Conservation (phyloP, 306 rosid species). For the Hylodesmum podocarpum region DNA sequence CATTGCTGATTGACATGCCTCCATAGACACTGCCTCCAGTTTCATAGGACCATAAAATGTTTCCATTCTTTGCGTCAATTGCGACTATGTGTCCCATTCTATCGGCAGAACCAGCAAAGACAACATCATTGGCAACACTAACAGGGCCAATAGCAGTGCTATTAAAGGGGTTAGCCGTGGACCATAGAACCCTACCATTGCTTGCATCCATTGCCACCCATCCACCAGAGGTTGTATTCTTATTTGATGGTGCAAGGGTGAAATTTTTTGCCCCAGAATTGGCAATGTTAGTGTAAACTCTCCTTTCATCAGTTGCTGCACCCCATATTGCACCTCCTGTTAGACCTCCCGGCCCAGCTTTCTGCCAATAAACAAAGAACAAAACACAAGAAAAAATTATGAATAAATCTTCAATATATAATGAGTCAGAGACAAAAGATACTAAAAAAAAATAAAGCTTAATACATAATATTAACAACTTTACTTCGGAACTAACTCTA, state of each 20-base stretch:
- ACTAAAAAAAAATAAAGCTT: no score
- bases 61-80: constrained; percentile 44
- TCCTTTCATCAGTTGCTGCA: constrained; percentile 57
- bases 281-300: constrained; percentile 58
- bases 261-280: constrained; percentile 47
- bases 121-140: constrained; percentile 60
- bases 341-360: neutral
- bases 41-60: constrained; percentile 47
- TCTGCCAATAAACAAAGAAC: neutral
- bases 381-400: neutral
- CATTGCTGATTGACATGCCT: constrained; percentile 55
- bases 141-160: constrained; percentile 49
- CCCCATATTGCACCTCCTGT: constrained; percentile 68
- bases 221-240: constrained; percentile 51
- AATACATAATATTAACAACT: no score
- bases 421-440: neutral
- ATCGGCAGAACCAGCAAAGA: constrained; percentile 55
- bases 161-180: constrained; percentile 41
- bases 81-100: constrained; percentile 49
- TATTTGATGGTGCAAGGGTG: constrained; percentile 52
- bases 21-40: constrained; percentile 60
- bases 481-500: no score
- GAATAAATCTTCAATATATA: neutral
- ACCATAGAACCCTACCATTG: constrained; percentile 53
- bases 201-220: constrained; percentile 71